A percentile compares a stretch with the other conserved stretches of the same genome.
These are phyloP conservation scores for Tirmania nivea DNA, from an alignment of 495 filamentous ascomycete species.

Conservation along the genomic window DNA sequence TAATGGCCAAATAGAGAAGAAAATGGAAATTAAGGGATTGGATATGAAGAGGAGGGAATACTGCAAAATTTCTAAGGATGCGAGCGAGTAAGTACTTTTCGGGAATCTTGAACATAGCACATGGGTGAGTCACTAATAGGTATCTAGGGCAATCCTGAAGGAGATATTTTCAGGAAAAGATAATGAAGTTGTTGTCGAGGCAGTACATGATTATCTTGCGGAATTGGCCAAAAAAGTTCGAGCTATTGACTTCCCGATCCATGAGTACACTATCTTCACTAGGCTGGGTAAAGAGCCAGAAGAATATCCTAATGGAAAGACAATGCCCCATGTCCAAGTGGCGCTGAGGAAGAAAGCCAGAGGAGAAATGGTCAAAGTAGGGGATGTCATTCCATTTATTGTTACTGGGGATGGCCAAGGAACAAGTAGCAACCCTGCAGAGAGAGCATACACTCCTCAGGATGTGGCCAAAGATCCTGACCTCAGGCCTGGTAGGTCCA, in stretches of 20 bases:
- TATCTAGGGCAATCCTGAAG: constrained; percentile 36
- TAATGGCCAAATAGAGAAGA: constrained; percentile 76
- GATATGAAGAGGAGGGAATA: constrained; percentile 97
- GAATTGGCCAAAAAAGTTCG: constrained; percentile 68
- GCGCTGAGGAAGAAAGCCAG: constrained; percentile 69
- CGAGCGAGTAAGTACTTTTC: constrained; percentile 14
- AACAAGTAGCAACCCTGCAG: constrained; percentile 41
- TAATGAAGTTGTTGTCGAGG: constrained; percentile 64
- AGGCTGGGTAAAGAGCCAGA: constrained; percentile 86
- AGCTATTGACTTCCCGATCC: constrained; percentile 42
- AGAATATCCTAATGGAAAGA: constrained; percentile 77
- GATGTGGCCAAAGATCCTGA: constrained; percentile 64
- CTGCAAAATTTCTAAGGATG: constrained; percentile 82
- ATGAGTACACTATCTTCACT: constrained; percentile 69
- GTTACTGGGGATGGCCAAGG: constrained; percentile 59
- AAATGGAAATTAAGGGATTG: constrained; percentile 92
- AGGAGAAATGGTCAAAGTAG: constrained; percentile 68
- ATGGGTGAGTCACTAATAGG: constrained; percentile 38
- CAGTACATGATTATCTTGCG: constrained; percentile 78
- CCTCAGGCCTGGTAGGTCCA: constrained; percentile 31
- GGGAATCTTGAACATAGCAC: constrained; percentile 32
- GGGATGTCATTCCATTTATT: constrained; percentile 90
- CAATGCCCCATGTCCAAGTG: constrained; percentile 96
- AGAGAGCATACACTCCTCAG: constrained; percentile 66
- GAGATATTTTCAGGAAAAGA: constrained; percentile 90